Evolutionary conservation across 2,329 filamentous ascomycete genomes (phyloP), one percentile per base, ranked within the genome.

Genomic region (Leptodontidium sp.): DNA sequence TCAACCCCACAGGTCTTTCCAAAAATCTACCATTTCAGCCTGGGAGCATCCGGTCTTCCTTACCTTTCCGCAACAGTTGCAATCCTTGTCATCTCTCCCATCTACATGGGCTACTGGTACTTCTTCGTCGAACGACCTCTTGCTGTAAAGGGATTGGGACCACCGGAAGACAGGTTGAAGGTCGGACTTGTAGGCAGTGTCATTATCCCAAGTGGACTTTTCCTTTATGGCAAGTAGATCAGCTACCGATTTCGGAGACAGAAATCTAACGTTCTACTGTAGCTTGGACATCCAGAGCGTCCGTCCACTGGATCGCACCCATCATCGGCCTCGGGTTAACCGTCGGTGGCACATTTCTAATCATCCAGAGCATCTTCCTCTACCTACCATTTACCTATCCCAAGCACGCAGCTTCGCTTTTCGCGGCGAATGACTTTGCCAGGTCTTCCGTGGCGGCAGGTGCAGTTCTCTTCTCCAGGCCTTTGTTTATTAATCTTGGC

Each of bases 1-100:
- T 84, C 84, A n/a, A 90, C 90, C 77, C 87, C 88, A 11, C 80
- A 88, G 21, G 87, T 90, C 70, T 91, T 88, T 76, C 81, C 82
- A 2, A 82, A 81, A 35, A 80, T 84, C 72, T 91, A 91, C 78
- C 76, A 79, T 75, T 88, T 91, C 84, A 85, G 82, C 70, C 77
- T 85, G 4, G 87, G 87, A 47, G 75, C 87, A 69, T 78, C 85
- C 66, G 86, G 87, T 24, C 82, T 90, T 12, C 83, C 87, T 62
- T 90, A 90, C 79, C 78, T 88, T 58, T 85, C 84, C 71, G 82
- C 89, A 73, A 78, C 87, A 35, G 82, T 89, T 21, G 81, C 84
- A 5, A 86, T 84, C 73, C 67, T 86, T 6, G 73, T 88, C 64
- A 84, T 82, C 45, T 79, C 85, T 40, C 77, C 73, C 58, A 64